Evolutionary conservation across 306 rosid genomes (phyloP).

Genomic region (Astragalus glycyphyllos): DNA sequence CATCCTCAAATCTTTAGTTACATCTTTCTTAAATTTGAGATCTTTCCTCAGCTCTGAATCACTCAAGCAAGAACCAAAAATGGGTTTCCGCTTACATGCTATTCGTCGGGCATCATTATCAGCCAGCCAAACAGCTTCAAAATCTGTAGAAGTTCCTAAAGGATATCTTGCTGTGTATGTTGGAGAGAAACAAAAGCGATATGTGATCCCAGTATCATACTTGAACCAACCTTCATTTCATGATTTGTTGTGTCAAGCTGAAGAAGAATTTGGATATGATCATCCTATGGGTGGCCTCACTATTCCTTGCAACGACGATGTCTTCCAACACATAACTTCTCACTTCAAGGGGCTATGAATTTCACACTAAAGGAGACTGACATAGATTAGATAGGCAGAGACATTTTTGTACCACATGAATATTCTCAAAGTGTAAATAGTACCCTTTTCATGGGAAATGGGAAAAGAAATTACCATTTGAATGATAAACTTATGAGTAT

Average conservation of each 20-base stretch:
- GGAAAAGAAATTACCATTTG: too few relatives aligned
- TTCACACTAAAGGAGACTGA: background rate
- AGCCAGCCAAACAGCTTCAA: background rate
- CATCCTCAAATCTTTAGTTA: background rate
- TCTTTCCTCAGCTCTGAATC: background rate
- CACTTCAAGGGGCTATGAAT: background rate
- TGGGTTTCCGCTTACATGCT: background rate
- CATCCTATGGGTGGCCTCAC: conserved; percentile 16
- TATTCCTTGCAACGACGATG: conserved; percentile 15
- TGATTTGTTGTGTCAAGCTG: background rate
- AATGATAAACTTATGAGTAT: too few relatives aligned
- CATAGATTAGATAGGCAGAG: background rate
- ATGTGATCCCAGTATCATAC: background rate
- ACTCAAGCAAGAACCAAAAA: background rate
- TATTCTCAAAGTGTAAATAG: background rate
- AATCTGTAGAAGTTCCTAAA: background rate
- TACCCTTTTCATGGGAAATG: too few relatives aligned
- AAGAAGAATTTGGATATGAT: conserved; percentile 21
- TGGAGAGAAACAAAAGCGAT: conserved; percentile 16
- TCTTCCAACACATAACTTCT: background rate
- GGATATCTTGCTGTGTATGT: conserved; percentile 11
- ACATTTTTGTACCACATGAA: background rate
- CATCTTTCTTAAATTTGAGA: background rate
- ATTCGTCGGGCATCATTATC: background rate
- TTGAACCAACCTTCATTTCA: conserved; percentile 10